A percentile compares a stretch with the other conserved stretches of the same genome.
Evolutionary conservation across 2,329 filamentous ascomycete genomes (phyloP).

Genomic region (Fusarium lateritium): DNA sequence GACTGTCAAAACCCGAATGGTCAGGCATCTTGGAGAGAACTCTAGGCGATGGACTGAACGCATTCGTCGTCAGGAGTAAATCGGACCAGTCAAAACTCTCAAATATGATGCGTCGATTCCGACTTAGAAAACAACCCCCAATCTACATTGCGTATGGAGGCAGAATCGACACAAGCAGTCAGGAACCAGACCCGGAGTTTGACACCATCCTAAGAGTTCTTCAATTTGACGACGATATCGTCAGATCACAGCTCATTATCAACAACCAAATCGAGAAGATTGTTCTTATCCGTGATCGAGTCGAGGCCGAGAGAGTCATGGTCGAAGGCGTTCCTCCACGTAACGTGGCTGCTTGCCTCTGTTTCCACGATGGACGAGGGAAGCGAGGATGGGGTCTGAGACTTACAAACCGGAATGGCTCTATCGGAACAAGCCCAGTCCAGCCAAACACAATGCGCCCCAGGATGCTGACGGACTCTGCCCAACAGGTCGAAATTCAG

Average conservation of each 20-base stretch:
- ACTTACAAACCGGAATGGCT: conserved; percentile 62
- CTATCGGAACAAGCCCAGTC: conserved; percentile 59
- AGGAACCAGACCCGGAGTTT: conserved; percentile 81
- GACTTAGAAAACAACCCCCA: conserved; percentile 64
- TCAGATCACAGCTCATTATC: conserved; percentile 88
- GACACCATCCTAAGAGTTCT: conserved; percentile 86
- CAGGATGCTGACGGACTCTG: conserved; percentile 86
- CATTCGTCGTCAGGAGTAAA: conserved; percentile 86
- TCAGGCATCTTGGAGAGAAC: conserved; percentile 83
- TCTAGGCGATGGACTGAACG: conserved; percentile 78
- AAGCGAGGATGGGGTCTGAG: conserved; percentile 71
- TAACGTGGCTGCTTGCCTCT: conserved; percentile 82
- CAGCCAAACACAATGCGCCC: conserved; percentile 66
- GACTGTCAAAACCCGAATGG: conserved; percentile 85
- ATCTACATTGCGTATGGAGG: conserved; percentile 58
- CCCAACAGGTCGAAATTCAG: conserved; percentile 72
- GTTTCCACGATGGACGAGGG: conserved; percentile 71
- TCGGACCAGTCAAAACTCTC: conserved; percentile 80
- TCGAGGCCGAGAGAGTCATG: conserved; percentile 79
- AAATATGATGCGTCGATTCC: conserved; percentile 72
- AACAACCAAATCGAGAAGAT: conserved; percentile 86
- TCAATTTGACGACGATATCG: conserved; percentile 83
- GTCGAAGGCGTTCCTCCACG: conserved; percentile 70
- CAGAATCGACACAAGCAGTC: conserved; percentile 53
- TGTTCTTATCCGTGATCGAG: conserved; percentile 79